These are phyloP conservation scores for Colletotrichum lini DNA, from an alignment of 2,329 filamentous ascomycete genomes.

Conservation along the genomic window DNA sequence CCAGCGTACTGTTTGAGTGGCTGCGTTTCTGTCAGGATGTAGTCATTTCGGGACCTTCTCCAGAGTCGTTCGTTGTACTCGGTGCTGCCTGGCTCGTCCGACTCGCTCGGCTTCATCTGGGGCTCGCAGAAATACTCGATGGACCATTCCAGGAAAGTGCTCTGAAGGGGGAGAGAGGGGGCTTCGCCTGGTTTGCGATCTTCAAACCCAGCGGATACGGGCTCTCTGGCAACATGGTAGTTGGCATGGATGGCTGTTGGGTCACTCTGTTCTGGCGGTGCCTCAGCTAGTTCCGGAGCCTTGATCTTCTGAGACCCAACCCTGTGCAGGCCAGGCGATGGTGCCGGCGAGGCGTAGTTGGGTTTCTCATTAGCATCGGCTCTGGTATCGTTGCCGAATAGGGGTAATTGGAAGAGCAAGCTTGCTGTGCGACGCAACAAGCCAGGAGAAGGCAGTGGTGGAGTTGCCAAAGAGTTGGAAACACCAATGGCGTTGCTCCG, in stretches of 20 bases:
- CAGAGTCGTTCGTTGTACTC: constrained; percentile 97
- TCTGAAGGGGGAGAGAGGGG: constrained; percentile 81
- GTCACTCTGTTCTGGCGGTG: constrained; percentile 83
- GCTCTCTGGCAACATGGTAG: constrained; percentile 83
- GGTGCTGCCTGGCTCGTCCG: constrained; percentile 94
- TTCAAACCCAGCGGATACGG: constrained; percentile 82
- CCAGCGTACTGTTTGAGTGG: constrained; percentile 92
- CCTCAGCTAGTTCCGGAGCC: constrained; percentile 58
- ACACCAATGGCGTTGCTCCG: constrained; percentile 60
- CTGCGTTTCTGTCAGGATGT: constrained; percentile 91
- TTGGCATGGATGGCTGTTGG: constrained; percentile 74
- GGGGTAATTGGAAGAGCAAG: constrained; percentile 70
- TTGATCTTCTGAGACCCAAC: constrained; percentile 57
- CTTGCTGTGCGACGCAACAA: constrained; percentile 76
- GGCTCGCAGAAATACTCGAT: constrained; percentile 98
- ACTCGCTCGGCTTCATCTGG: constrained; percentile 96
- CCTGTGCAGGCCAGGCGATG: constrained; percentile 54
- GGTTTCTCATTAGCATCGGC: constrained; percentile 42
- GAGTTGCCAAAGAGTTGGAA: constrained; percentile 49
- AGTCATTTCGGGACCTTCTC: constrained; percentile 93
- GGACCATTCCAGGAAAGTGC: constrained; percentile 93
- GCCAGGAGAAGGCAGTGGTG: constrained; percentile 69
- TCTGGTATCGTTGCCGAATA: constrained; percentile 66
- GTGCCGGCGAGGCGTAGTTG: constrained; percentile 41
- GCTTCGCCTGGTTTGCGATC: constrained; percentile 70